A percentile compares a stretch with the other conserved stretches of the same genome.
These are phyloP conservation scores for Monilinia fructicola DNA, from an alignment of 2,329 filamentous ascomycete species.

Conservation along the genomic window DNA sequence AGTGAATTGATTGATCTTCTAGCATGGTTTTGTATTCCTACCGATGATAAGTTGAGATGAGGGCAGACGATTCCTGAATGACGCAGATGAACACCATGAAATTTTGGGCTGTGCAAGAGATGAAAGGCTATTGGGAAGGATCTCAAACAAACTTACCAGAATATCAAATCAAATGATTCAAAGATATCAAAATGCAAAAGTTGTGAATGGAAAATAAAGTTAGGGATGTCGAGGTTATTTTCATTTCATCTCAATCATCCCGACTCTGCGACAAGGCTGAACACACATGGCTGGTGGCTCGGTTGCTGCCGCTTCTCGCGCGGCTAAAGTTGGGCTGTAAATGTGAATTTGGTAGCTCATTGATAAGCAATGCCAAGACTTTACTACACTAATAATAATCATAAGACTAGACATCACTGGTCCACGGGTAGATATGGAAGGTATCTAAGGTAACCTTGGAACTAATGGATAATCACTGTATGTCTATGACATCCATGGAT, in stretches of 20 bases:
- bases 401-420: too few species aligned
- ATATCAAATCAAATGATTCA: not conserved
- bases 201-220: not conserved
- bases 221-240: not conserved
- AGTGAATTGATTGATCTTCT: slow-evolving; percentile 18
- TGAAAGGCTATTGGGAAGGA: not conserved
- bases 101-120: not conserved
- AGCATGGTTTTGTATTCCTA: not conserved
- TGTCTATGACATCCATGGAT: too few species aligned
- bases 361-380: slow-evolving; percentile 10
- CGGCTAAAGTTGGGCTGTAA: not conserved
- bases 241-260: not conserved
- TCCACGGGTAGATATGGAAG: too few species aligned
- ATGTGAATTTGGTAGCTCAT: slow-evolving; percentile 2
- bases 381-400: not conserved
- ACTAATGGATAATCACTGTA: too few species aligned
- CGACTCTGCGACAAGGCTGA: not conserved
- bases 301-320: not conserved
- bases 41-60: not conserved
- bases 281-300: slow-evolving; percentile 2
- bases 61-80: not conserved
- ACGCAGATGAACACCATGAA: not conserved
- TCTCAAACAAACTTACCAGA: not conserved
- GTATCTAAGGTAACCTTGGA: too few species aligned
- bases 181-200: not conserved